phyloP scores from a whole-genome alignment of 1,139 yeast genomes.

The Candida pseudoviswanathii region DNA sequence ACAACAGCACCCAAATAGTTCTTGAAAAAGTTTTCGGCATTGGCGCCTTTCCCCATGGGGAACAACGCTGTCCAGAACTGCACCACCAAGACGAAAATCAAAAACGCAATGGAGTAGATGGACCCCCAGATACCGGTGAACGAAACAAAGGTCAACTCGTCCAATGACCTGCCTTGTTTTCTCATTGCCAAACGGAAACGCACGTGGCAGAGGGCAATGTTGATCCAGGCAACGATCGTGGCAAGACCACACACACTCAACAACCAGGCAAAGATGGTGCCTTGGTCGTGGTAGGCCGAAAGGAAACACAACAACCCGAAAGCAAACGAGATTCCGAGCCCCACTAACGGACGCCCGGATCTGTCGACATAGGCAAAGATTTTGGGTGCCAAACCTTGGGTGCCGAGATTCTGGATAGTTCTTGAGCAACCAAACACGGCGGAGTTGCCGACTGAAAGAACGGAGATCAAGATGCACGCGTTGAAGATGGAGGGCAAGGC shows the following conservation, averaged over 20 bases:
- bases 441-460: slow-evolving; percentile 46
- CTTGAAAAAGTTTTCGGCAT: slow-evolving; percentile 37
- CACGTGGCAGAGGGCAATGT: slow-evolving; percentile 39
- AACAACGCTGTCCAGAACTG: slow-evolving; percentile 44
- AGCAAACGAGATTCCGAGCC: slow-evolving; percentile 33
- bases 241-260: slow-evolving; percentile 45
- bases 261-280: slow-evolving; percentile 43
- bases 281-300: slow-evolving; percentile 40
- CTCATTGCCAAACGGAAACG: slow-evolving; percentile 42
- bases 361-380: slow-evolving; percentile 40
- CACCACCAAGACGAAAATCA: slow-evolving; percentile 33
- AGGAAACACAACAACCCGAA: slow-evolving; percentile 44
- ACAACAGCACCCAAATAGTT: slow-evolving; percentile 40
- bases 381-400: slow-evolving; percentile 44
- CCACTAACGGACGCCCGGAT: slow-evolving; percentile 45
- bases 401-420: slow-evolving; percentile 42
- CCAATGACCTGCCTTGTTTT: slow-evolving; percentile 28
- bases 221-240: slow-evolving; percentile 45
- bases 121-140: slow-evolving; percentile 38
- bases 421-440: slow-evolving; percentile 49
- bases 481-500: slow-evolving; percentile 48
- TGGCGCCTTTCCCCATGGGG: slow-evolving; percentile 32
- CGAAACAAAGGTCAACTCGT: slow-evolving; percentile 32
- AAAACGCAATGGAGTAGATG: slow-evolving; percentile 32
- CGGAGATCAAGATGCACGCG: slow-evolving; percentile 43